These are phyloP conservation scores for Musa acuminata DNA, from an alignment of 176 grass and related monocot genomes.

Conservation along the genomic window DNA sequence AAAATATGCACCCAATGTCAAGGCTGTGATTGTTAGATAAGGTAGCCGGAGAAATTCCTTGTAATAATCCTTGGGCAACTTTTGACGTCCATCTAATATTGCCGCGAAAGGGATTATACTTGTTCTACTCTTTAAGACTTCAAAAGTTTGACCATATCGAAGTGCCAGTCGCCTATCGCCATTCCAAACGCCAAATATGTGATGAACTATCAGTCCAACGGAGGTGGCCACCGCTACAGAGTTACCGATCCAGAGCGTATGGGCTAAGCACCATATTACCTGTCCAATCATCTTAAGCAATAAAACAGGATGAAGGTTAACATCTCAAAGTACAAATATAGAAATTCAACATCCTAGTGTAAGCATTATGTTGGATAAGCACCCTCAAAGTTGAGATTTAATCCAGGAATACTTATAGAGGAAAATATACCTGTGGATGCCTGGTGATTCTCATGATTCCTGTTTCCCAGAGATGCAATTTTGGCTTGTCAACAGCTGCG, in stretches of 20 bases:
- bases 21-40: slow-evolving; percentile 54
- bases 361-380: not conserved
- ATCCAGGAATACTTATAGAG: not conserved
- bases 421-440: slow-evolving; percentile 65
- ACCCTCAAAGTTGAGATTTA: too few relatives aligned
- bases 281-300: slow-evolving; percentile 69
- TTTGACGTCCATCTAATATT: slow-evolving; percentile 70
- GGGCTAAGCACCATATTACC: slow-evolving; percentile 92
- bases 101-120: slow-evolving; percentile 79
- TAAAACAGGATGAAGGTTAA: slow-evolving; percentile 14
- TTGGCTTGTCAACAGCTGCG: slow-evolving; percentile 91
- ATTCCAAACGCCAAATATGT: slow-evolving; percentile 92
- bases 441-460: slow-evolving; percentile 96
- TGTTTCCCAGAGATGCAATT: slow-evolving; percentile 91
- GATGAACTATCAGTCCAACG: slow-evolving; percentile 61
- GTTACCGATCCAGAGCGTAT: slow-evolving; percentile 92
- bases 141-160: slow-evolving; percentile 62
- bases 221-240: slow-evolving; percentile 64
- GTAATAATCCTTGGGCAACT: slow-evolving; percentile 69
- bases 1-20: slow-evolving; percentile 83
- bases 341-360: not conserved
- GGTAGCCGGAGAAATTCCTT: slow-evolving; percentile 84
- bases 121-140: slow-evolving; percentile 69
- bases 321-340: not conserved
- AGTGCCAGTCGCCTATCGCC: slow-evolving; percentile 60